These are phyloP conservation scores for Xylariales sp. DNA, from an alignment of 2,329 filamentous ascomycete genomes.

Conservation along the genomic window DNA sequence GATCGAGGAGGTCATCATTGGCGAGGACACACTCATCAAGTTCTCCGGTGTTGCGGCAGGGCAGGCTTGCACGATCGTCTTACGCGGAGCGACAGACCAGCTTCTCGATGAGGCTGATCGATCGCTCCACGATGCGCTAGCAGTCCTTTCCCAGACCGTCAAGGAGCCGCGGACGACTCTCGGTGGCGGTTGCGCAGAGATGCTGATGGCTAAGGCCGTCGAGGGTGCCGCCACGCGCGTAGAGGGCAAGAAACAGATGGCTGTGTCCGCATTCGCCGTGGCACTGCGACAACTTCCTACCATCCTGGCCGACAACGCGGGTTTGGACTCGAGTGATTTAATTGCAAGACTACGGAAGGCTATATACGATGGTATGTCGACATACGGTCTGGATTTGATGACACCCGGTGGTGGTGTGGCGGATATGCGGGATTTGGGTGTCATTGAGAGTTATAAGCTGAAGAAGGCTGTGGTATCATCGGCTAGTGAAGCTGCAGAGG, in stretches of 20 bases:
- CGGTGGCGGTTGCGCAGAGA: slow-evolving; percentile 93
- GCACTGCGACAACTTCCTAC: slow-evolving; percentile 92
- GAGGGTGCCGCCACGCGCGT: slow-evolving; percentile 90
- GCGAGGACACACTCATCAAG: slow-evolving; percentile 94
- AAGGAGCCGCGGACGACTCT: slow-evolving; percentile 91
- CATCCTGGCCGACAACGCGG: slow-evolving; percentile 95
- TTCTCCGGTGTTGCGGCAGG: slow-evolving; percentile 95
- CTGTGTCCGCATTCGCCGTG: slow-evolving; percentile 82
- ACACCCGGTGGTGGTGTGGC: slow-evolving; percentile 87
- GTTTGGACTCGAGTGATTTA: slow-evolving; percentile 90
- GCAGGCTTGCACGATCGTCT: slow-evolving; percentile 91
- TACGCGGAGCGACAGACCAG: slow-evolving; percentile 94
- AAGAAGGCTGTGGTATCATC: slow-evolving; percentile 97
- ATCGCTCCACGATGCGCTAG: slow-evolving; percentile 90
- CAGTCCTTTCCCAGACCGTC: slow-evolving; percentile 93
- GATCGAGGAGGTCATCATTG: slow-evolving; percentile 97
- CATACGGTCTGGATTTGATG: slow-evolving; percentile 82
- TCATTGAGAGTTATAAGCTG: slow-evolving; percentile 97
- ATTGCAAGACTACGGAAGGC: slow-evolving; percentile 88
- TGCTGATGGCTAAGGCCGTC: slow-evolving; percentile 98
- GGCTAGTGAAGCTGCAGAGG: slow-evolving; percentile 93
- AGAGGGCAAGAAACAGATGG: slow-evolving; percentile 93
- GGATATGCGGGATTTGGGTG: slow-evolving; percentile 92
- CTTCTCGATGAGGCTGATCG: slow-evolving; percentile 95
- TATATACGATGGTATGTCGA: slow-evolving; percentile 91